Percentiles rank a stretch among this genome's conserved stretches.
phyloP scores from a whole-genome alignment of 2,329 filamentous ascomycete species.

The Cryphonectria parasitica region DNA sequence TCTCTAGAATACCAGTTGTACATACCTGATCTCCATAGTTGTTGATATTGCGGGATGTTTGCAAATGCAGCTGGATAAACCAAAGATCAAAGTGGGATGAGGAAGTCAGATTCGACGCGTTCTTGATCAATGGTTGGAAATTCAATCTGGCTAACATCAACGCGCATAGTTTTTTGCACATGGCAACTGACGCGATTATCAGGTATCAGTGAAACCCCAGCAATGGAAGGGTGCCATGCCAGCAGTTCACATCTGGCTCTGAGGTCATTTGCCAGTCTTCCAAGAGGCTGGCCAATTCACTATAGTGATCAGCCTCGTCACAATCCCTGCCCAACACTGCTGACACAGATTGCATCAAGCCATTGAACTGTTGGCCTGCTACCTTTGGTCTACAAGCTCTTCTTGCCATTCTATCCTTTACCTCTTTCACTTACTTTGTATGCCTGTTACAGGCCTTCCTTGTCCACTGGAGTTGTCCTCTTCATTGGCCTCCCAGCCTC shows the following conservation, averaged over 20 bases:
- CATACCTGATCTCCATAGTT: slow-evolving; percentile 5
- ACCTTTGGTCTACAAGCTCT: too few species aligned
- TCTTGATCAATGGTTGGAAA: neutral
- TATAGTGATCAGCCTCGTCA: neutral
- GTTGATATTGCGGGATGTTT: neutral
- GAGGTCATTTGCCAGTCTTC: neutral
- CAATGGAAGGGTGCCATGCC: neutral
- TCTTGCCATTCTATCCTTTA: too few species aligned
- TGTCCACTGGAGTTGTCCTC: neutral
- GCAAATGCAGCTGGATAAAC: too few species aligned
- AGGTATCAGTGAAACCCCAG: neutral
- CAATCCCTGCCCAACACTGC: neutral
- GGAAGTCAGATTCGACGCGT: neutral
- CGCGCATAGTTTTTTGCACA: neutral
- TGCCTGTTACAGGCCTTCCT: neutral
- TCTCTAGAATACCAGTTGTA: neutral
- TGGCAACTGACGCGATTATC: neutral
- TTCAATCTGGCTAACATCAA: neutral
- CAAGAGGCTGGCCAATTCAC: neutral
- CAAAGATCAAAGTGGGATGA: neutral
- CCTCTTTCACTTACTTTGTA: too few species aligned
- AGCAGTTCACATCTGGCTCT: neutral
- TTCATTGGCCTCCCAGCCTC: neutral
- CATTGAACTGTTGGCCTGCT: neutral
- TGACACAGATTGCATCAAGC: neutral